A percentile compares a stretch with the other conserved stretches of the same genome.
These are phyloP conservation scores for Boletus coccyginus DNA, from an alignment of 768 basidiomycete species.

Conservation along the genomic window DNA sequence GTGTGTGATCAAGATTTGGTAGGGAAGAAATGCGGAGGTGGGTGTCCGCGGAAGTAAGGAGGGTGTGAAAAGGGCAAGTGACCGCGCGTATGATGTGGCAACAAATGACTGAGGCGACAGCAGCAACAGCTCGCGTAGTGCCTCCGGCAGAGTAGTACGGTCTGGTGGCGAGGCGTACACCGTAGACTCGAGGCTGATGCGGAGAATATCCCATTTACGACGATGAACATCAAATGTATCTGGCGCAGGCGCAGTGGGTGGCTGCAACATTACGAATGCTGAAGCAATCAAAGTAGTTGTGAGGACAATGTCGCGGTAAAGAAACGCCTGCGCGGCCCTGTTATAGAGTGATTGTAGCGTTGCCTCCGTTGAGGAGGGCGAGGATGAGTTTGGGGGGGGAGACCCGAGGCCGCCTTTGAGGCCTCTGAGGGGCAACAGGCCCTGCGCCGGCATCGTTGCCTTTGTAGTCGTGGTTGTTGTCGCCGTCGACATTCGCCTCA, in stretches of 20 bases:
- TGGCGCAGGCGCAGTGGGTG: conserved; percentile 30
- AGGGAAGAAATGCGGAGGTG: conserved; percentile 58
- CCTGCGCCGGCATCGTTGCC: conserved; percentile 21
- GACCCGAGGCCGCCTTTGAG: conserved; percentile 26
- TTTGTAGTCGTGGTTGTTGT: conserved; percentile 40
- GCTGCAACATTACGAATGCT: conserved; percentile 61
- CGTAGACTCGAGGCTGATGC: conserved; percentile 79
- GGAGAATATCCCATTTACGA: conserved; percentile 84
- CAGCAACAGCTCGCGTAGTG: conserved; percentile 50
- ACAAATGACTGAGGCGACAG: conserved; percentile 61
- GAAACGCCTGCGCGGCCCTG: conserved; percentile 76
- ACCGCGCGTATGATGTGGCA: conserved; percentile 56
- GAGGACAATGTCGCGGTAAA: conserved; percentile 67
- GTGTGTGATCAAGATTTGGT: conserved; percentile 67
- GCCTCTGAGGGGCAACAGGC: conserved; percentile 37
- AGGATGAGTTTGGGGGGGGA: conserved; percentile 2
- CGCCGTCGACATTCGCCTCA: conserved; percentile 46
- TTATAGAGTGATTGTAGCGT: conserved; percentile 71
- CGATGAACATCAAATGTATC: conserved; percentile 52
- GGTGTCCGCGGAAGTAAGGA: conserved; percentile 35
- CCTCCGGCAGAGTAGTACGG: conserved; percentile 41
- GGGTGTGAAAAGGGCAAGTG: conserved; percentile 67
- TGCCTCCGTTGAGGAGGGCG: conserved; percentile 35
- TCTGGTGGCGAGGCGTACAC: conserved; percentile 56
- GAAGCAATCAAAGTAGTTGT: conserved; percentile 64